Conservation (phyloP, 352 stramenopile genomes). For the Pythium rhizo-oryzae region DNA sequence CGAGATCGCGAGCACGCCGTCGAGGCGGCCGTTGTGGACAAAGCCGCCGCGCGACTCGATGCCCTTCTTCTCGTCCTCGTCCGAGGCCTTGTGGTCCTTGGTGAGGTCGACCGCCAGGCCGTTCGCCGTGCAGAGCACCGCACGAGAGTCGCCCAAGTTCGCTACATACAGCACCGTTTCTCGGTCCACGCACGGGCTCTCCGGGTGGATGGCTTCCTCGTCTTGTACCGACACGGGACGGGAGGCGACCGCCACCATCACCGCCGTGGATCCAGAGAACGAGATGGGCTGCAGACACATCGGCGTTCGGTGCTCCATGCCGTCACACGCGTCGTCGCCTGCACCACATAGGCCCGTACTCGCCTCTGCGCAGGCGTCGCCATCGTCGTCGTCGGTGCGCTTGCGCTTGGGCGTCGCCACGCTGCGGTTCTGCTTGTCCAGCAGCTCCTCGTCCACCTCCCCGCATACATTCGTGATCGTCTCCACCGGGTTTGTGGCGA, state of each 20-base stretch:
- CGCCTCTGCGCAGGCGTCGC: neutral
- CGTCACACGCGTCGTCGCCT: conserved; percentile 37
- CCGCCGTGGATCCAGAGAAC: conserved; percentile 78
- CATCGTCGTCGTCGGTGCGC: conserved; percentile 34
- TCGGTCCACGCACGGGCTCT: neutral
- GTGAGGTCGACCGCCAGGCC: conserved; percentile 81
- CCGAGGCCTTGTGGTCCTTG: conserved; percentile 87
- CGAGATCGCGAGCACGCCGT: conserved; percentile 88
- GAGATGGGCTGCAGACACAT: conserved; percentile 71
- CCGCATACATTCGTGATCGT: conserved; percentile 67
- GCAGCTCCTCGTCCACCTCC: conserved; percentile 70
- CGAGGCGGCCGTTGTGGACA: conserved; percentile 87
- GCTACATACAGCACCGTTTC: conserved; percentile 77
- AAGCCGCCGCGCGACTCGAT: conserved; percentile 86
- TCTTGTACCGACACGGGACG: conserved; percentile 19
- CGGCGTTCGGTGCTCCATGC: conserved; percentile 43
- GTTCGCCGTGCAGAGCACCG: conserved; percentile 79
- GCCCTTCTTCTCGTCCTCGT: conserved; percentile 72
- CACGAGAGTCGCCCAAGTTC: conserved; percentile 91
- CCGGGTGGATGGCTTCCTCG: neutral
- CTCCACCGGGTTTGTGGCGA: conserved; percentile 48
- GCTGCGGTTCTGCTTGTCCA: conserved; percentile 75
- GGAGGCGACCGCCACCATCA: conserved; percentile 54
- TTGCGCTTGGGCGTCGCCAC: conserved; percentile 67
- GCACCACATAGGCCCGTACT: neutral